phyloP scores from a whole-genome alignment of 257 asterid genomes.

The Ophiorrhiza pumila region DNA sequence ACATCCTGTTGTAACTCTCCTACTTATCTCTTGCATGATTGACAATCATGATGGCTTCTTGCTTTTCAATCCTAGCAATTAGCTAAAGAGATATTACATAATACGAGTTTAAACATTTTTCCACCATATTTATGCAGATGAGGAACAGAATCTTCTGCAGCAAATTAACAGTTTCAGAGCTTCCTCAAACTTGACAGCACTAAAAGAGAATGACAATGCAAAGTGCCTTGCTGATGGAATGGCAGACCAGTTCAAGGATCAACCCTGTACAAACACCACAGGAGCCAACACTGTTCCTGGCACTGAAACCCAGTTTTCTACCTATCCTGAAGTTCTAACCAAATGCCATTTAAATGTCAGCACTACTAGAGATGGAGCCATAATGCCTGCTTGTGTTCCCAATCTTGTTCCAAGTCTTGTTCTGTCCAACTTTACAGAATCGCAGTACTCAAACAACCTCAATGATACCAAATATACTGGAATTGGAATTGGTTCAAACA shows the following conservation, averaged over 20 bases:
- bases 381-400: slow-evolving; percentile 86
- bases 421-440: slow-evolving; percentile 59
- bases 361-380: slow-evolving; percentile 74
- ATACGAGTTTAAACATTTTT: background rate
- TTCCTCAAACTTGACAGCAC: slow-evolving; percentile 56
- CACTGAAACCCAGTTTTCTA: slow-evolving; percentile 54
- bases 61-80: background rate
- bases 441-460: slow-evolving; percentile 54
- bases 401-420: slow-evolving; percentile 51
- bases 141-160: slow-evolving; percentile 60
- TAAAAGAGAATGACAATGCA: slow-evolving; percentile 67
- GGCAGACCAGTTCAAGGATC: slow-evolving; percentile 61
- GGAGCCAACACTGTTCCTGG: slow-evolving; percentile 88
- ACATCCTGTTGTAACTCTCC: too few relatives aligned
- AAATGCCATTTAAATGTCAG: slow-evolving; percentile 72
- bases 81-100: background rate
- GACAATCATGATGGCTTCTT: background rate
- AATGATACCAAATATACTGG: slow-evolving; percentile 67
- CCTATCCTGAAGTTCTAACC: slow-evolving; percentile 54
- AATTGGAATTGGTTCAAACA: slow-evolving; percentile 63
- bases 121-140: slow-evolving; percentile 44
- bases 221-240: slow-evolving; percentile 77
- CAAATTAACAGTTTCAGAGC: slow-evolving; percentile 72
- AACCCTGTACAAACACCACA: slow-evolving; percentile 75
- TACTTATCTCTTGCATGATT: background rate